Evolutionary conservation across 805 yeast genomes (phyloP), one percentile per base, ranked within the genome.

Genomic region (Candida ovalis): DNA sequence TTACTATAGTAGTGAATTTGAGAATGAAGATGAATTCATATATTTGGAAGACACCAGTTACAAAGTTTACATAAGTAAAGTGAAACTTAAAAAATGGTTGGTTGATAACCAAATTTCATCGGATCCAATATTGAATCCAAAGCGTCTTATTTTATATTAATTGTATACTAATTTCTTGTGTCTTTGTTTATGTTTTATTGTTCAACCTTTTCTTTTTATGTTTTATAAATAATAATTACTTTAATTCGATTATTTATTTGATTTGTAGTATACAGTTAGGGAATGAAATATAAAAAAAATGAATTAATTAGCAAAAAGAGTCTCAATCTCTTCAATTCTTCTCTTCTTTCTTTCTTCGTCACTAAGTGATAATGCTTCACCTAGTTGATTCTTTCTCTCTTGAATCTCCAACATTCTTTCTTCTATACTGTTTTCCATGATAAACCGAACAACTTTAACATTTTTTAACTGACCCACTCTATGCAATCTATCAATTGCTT

Each of bases 401-500:
- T 91, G 98, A 36, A 92, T 87, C 53, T 79, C 75, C 43, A 92
- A 71, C 94, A 91, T 92, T 57, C 89, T 81, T 51, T 84, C 94
- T 62, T 91, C 98, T 21, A 91, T 87, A 50, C 92, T 82, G 42
- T 82, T 81, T 55, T 84, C 84, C 67, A 91, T 82, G 40, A 91
- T 88, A 59, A 91, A 91, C 49, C 97, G 69, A 1, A 80, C 72
- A 27, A 91, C 90, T 52, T 78, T 80, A 13, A 92, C 97, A 38
- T 75, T 75, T 23, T 74, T 77, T 10, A 71, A 70, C 62, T 91
- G 98, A 0, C 98, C 97, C 61, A 92, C 87, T 56, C 98, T 76
- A 61, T 91, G 97, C 17, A 92, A 77, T 58, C 98, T 67, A 67
- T 90, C 96, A 50, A 90, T 87, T 0, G 96, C 96, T 64, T 89